Percentiles rank a stretch among this genome's conserved stretches.
These are phyloP conservation scores for Dictyostelium discoideum DNA, from an alignment of 78 protist species.

Conservation along the genomic window dicty_2.7 NC_007089.4:6267001-6267500, in stretches of 20 bases:
- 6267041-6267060: background rate
- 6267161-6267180: too few relatives aligned
- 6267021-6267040: slow-evolving; percentile 65
- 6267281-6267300: background rate
- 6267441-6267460: too few relatives aligned
- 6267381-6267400: too few relatives aligned
- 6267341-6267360: too few relatives aligned
- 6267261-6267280: background rate
- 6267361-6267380: too few relatives aligned
- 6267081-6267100: background rate
- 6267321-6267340: too few relatives aligned
- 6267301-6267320: too few relatives aligned
- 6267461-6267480: background rate
- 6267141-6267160: too few relatives aligned
- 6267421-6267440: too few relatives aligned
- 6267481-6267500: background rate
- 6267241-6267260: slow-evolving; percentile 10
- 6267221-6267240: slow-evolving; percentile 90
- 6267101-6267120: too few relatives aligned
- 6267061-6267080: background rate
- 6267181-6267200: background rate
- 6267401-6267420: too few relatives aligned
- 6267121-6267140: too few relatives aligned
- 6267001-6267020: slow-evolving; percentile 64
- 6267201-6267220: slow-evolving; percentile 82